Base-by-base conservation (phyloP, 495 filamentous ascomycete species). In the Lophiostoma macrostomum region DNA sequence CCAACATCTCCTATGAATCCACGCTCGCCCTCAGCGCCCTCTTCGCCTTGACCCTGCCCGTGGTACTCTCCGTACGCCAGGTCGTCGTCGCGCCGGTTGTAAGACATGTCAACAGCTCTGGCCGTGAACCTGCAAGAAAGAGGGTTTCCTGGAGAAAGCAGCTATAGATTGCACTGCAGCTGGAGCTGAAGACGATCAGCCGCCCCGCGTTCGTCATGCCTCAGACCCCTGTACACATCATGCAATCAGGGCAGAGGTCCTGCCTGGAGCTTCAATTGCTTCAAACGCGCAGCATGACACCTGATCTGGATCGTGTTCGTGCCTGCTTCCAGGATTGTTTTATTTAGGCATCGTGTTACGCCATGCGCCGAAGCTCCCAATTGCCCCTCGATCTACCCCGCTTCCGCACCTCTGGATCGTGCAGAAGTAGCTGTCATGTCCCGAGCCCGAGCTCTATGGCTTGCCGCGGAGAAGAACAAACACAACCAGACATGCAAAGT, bases 11-110 rank as follows among this genome's bases (percentile, higher is more conserved):
- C 73, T 23, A 78, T 68, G 16, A 82, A 65, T n/a, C 79, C 76
- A 31, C 78, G 64, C 19, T 76, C 69, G 23, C 66, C 66, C 27
- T 74, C 75, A 40, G 62, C 61, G 30, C 66, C 65, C 24, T 74
- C 74, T 49, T 71, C 72, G 50, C 60, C 25, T 29, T 45, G 50
- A 35, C 40, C 53, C 29, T 54, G 48, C 24, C 50, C 60, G 54
- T 78, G 71, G 49, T 79, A 79, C 14, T 74, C 72, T 64, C 79
- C 79, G 61, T 82, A 82, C 37, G 79, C 80, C 64, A 82, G 60
- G 16, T 62, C 61, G 55, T 81, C 76, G 58, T 80, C 73, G 13
- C 59, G 32, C 10, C 52, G 56, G 34, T 56, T 37, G 50, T 58
- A 44, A n/a, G 60, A 37, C 60, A 64, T 64, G 14, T 20, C 24